These are phyloP conservation scores for Thermoascus crustaceus DNA, from an alignment of 2,329 filamentous ascomycete genomes.

Conservation along the genomic window DNA sequence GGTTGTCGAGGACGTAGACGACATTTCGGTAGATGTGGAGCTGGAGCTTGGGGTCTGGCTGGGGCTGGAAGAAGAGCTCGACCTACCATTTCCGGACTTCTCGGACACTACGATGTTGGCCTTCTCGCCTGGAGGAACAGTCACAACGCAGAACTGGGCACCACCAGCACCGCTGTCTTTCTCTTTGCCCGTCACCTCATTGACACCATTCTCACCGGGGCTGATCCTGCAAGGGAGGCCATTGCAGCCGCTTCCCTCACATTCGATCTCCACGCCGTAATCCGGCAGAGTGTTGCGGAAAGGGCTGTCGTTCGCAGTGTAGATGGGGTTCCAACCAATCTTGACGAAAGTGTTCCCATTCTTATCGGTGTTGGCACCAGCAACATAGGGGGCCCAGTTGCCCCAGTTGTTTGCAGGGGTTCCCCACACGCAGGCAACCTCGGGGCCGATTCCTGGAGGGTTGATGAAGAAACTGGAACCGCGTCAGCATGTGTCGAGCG, in stretches of 20 bases:
- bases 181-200: conserved; percentile 51
- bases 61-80: conserved; percentile 2
- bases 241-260: conserved; percentile 57
- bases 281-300: conserved; percentile 52
- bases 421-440: conserved; percentile 65
- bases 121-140: conserved; percentile 56
- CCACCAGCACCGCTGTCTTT: conserved; percentile 59
- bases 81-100: conserved; percentile 31
- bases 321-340: conserved; percentile 71
- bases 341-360: conserved; percentile 64
- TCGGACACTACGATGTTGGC: conserved; percentile 60
- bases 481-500: neutral
- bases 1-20: conserved; percentile 13
- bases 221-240: conserved; percentile 69
- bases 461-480: conserved; percentile 67
- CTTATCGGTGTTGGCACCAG: conserved; percentile 61
- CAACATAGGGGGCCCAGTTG: conserved; percentile 72
- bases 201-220: conserved; percentile 47
- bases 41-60: conserved; percentile 10
- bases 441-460: conserved; percentile 54
- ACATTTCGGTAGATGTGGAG: conserved; percentile 16
- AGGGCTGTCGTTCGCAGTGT: conserved; percentile 44
- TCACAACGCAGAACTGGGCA: conserved; percentile 67
- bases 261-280: conserved; percentile 64
- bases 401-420: conserved; percentile 53